Evolutionary conservation across 2,329 filamentous ascomycete genomes (phyloP), one percentile per base, ranked within the genome.

Genomic region (Penicillium sp.): DNA sequence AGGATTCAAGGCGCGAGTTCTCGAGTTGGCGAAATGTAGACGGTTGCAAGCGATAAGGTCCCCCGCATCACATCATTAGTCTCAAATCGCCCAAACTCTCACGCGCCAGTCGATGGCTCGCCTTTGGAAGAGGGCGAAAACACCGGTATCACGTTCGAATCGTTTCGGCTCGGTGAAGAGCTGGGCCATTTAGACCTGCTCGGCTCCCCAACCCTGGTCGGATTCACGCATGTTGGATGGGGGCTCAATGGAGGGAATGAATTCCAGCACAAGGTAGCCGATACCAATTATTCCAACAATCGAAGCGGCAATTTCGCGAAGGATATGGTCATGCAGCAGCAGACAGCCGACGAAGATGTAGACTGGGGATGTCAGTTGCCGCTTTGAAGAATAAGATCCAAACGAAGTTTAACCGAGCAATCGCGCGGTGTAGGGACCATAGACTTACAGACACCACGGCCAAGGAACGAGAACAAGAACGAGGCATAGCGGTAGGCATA

Each of bases 381-480:
- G 18, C 18, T 18, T 18, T 18, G 18, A 18, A 18, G 18, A 18
- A 18, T 18, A 18, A 18, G 18, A 18, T 18, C 18, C 18, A 18
- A 18, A 18, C 18, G 18, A 18, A 18, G 18, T 18, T 18, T 18
- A 18, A 18, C 18, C 11, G 29, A 32, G 8, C 29, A 11, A 32
- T 32, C 7, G 29, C 8, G 29, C 8, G 11, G 11, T 7, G 5
- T 32, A 11, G 7, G 29, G 29, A 11, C 29, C 7, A 32, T 32
- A n/a, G 28, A 83, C 89, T 74, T 82, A 95, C 90, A 97, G 68
- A 89, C 78, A 72, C 93, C 93, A 66, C 93, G 90, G 53, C 93
- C 93, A 60, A 97, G 75, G 79, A 98, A 97, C 49, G 88, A 95
- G 78, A 97, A 97, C 72, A 97, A 84, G 78, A 98, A 98, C 9